These are phyloP conservation scores for Thermoascus crustaceus DNA, from an alignment of 2,329 filamentous ascomycete species.

Conservation along the genomic window DNA sequence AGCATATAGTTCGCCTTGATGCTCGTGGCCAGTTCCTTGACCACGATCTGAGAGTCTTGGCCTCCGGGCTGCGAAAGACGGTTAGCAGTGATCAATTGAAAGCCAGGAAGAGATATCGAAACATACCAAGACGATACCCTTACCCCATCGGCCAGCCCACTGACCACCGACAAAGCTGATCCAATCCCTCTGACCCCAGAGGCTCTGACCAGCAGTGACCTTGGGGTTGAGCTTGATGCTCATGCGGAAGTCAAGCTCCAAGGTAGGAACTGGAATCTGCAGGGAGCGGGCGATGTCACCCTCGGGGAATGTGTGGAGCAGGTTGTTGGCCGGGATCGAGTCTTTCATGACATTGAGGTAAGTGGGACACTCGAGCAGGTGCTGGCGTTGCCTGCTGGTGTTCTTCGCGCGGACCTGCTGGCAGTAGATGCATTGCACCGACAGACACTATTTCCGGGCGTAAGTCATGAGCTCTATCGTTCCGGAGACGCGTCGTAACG, in stretches of 20 bases:
- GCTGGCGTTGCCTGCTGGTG: conserved; percentile 43
- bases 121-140: conserved; percentile 43
- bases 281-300: conserved; percentile 41
- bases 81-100: conserved; percentile 4
- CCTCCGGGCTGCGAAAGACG: conserved; percentile 35
- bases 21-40: conserved; percentile 40
- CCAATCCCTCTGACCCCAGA: conserved; percentile 46
- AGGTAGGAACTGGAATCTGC: conserved; percentile 38
- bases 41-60: conserved; percentile 42
- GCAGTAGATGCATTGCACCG: conserved; percentile 44
- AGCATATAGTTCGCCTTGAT: conserved; percentile 40
- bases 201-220: conserved; percentile 37
- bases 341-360: conserved; percentile 47
- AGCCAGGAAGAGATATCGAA: neutral
- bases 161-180: conserved; percentile 44
- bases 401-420: conserved; percentile 44
- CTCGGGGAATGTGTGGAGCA: conserved; percentile 44
- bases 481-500: too few relatives aligned
- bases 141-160: conserved; percentile 46
- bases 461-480: conserved; percentile 7
- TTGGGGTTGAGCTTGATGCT: conserved; percentile 46
- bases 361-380: conserved; percentile 41
- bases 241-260: conserved; percentile 47
- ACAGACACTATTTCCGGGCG: conserved; percentile 31
- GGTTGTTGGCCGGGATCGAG: conserved; percentile 44